Evolutionary conservation across 352 stramenopile species (phyloP).

Genomic region (Phytopythium chamaehyphon): DNA sequence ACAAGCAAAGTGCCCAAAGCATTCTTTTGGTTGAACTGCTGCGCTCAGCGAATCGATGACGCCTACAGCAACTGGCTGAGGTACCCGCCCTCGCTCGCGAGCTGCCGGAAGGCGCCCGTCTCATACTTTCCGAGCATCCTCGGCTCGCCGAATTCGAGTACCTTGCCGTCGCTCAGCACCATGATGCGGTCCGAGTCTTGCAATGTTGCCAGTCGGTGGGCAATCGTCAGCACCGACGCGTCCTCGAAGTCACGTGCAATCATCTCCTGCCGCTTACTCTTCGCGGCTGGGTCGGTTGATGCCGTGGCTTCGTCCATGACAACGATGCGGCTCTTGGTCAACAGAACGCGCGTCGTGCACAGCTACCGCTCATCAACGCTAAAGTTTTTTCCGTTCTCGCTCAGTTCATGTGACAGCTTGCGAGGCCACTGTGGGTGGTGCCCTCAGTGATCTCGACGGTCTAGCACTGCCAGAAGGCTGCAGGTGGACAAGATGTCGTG

Average conservation of each 20-base stretch:
- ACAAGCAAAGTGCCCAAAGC: too few relatives aligned
- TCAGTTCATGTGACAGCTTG: too few relatives aligned
- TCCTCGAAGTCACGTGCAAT: constrained; percentile 62
- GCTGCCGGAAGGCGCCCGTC: too few relatives aligned
- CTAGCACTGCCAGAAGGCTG: too few relatives aligned
- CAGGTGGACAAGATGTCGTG: too few relatives aligned
- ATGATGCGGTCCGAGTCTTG: constrained; percentile 84
- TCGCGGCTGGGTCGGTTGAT: constrained; percentile 44
- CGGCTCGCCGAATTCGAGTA: background rate
- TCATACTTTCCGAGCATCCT: too few relatives aligned
- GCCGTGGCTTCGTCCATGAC: constrained; percentile 94
- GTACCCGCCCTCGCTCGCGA: too few relatives aligned
- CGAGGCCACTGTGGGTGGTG: too few relatives aligned
- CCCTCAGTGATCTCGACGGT: too few relatives aligned
- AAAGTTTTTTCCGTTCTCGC: constrained; percentile 1
- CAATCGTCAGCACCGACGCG: constrained; percentile 89
- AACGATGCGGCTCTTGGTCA: constrained; percentile 82
- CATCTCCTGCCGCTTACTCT: constrained; percentile 34
- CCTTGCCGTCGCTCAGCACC: constrained; percentile 71
- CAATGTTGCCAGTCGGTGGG: constrained; percentile 88
- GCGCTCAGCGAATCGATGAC: too few relatives aligned
- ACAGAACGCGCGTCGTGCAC: constrained; percentile 86
- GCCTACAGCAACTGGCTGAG: too few relatives aligned
- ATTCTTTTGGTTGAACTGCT: too few relatives aligned
- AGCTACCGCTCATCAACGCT: constrained; percentile 88